Evolutionary conservation across 169 alveolate species (phyloP), one percentile per base, ranked within the genome.

Genomic region (Sarcocystis neurona): DNA sequence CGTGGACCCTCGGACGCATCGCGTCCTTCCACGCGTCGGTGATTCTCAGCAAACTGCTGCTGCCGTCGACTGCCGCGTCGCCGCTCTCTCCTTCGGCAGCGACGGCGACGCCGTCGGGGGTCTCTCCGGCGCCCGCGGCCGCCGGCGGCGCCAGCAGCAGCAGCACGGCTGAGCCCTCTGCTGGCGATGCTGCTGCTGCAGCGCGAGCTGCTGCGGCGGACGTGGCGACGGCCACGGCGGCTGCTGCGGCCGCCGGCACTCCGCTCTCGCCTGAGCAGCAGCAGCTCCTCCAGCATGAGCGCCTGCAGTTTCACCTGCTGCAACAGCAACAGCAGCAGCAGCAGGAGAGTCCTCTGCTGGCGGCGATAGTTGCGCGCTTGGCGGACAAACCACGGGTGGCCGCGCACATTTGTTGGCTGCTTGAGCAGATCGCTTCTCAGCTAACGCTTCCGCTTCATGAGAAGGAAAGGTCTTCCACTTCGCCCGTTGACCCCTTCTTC

Each of bases 1-100:
- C 98, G 46, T 97, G 98, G 98, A 95, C 98, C 37, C 95, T 97
- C 34, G 98, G 97, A 37, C 94, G 97, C 79, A 96, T 96, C 37
- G 98, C 97, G 30, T 95, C 95, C 48, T 95, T 93, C 91, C 98
- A 97, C 92, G 95, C 97, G 46, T 94, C 92, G 39, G 80, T 90
- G 43, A 96, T 94, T 58, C 95, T 96, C 41, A 90, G 93, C 63
- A 94, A 94, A 37, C 94, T 95, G 72, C 89, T 96, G 91, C n/a
- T n/a, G n/a, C n/a, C n/a, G n/a, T n/a, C n/a, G n/a, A 97, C 97
- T 0, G 63, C 93, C 56, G 94, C 94, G 79, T n/a, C n/a, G n/a
- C n/a, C n/a, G n/a, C n/a, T n/a, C n/a, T n/a, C n/a, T n/a, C n/a
- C n/a, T n/a, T n/a, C n/a, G n/a, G n/a, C n/a, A n/a, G n/a, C n/a